Conservation (phyloP, 2,329 filamentous ascomycete genomes). For the Diaporthe vexans region DNA sequence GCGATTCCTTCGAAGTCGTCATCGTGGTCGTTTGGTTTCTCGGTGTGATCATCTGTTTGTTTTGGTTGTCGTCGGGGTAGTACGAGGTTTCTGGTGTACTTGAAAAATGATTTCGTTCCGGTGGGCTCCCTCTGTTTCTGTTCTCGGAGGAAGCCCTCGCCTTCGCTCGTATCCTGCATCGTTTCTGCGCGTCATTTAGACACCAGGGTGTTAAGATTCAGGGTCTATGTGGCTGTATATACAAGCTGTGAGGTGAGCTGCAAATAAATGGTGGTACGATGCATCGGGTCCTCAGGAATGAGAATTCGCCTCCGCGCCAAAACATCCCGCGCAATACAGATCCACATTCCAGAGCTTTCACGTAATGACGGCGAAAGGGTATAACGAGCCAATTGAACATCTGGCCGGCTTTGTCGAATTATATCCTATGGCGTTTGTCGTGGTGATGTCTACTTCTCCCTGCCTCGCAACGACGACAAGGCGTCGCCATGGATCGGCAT, state of each 20-base stretch:
- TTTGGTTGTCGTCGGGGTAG: neutral
- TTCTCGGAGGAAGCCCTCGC: constrained; percentile 32
- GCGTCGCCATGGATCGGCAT: constrained; percentile 15
- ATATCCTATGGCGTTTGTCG: constrained; percentile 20
- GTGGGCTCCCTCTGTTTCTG: neutral
- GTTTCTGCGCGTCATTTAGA: neutral
- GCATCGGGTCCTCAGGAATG: constrained; percentile 10
- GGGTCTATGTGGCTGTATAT: neutral
- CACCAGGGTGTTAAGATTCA: neutral
- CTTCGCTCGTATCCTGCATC: constrained; percentile 35
- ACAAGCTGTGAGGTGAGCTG: neutral
- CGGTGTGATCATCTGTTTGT: neutral
- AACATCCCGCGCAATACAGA: constrained; percentile 1
- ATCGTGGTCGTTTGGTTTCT: neutral
- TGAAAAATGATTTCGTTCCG: neutral
- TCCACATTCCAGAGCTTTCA: constrained; percentile 25
- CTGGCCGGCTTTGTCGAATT: neutral
- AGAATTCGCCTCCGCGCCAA: constrained; percentile 12
- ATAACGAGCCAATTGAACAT: neutral
- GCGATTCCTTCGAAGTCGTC: constrained; percentile 24
- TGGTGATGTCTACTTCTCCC: neutral
- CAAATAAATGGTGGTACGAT: neutral
- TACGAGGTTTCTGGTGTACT: neutral
- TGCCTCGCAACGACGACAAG: constrained; percentile 2
- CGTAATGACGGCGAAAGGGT: neutral